Evolutionary conservation across 805 yeast genomes (phyloP).

Genomic region (Teunomyces tritomae): DNA sequence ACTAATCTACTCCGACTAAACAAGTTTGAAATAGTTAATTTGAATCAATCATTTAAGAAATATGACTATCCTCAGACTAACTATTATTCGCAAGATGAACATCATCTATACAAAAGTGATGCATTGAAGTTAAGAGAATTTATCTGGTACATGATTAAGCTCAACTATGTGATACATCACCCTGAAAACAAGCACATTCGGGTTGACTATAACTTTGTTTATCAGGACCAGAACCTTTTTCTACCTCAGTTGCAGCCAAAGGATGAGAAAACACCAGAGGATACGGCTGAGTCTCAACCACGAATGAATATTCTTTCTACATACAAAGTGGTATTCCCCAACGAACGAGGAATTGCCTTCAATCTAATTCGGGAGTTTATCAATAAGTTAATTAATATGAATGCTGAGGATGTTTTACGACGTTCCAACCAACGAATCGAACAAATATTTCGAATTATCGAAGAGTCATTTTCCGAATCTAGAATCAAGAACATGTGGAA

Average conservation of each 20-base stretch:
- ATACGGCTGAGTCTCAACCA: neutral
- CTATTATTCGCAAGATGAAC: neutral
- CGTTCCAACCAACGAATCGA: conserved; percentile 10
- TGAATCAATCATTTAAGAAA: conserved; percentile 18
- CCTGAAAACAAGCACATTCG: conserved; percentile 10
- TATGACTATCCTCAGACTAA: conserved; percentile 20
- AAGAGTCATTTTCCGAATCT: conserved; percentile 17
- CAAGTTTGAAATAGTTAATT: conserved; percentile 22
- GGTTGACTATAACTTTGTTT: conserved; percentile 12
- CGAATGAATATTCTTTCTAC: neutral
- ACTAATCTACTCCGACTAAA: conserved; percentile 12
- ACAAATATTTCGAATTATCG: conserved; percentile 16
- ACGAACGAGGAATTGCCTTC: conserved; percentile 19
- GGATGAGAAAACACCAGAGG: neutral
- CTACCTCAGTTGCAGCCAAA: neutral
- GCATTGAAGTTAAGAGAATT: conserved; percentile 25
- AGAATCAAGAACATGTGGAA: conserved; percentile 20
- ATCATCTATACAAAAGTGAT: conserved; percentile 13
- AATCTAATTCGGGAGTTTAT: conserved; percentile 21
- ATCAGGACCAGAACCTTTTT: conserved; percentile 7
- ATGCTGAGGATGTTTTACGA: conserved; percentile 3
- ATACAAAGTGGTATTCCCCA: conserved; percentile 16
- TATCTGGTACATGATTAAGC: conserved; percentile 31
- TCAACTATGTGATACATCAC: conserved; percentile 14
- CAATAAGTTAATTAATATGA: conserved; percentile 9